Conservation (phyloP, 2,329 filamentous ascomycete genomes). For the Colletotrichum caudatum region DNA sequence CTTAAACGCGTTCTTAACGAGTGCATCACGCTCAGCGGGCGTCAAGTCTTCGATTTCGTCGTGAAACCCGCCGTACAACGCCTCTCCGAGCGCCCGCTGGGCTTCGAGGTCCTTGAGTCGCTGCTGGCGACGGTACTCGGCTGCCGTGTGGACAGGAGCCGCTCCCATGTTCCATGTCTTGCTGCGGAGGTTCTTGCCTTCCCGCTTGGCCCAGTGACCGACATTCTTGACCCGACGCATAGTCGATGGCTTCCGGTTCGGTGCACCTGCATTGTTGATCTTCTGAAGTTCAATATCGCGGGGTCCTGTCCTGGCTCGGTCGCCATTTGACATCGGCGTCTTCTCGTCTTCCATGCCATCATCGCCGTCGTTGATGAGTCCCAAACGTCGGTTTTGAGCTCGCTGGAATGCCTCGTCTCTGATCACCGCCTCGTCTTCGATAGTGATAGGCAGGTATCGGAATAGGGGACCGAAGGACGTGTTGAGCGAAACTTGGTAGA, state of each 20-base stretch:
- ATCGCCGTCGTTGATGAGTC: slow-evolving; percentile 66
- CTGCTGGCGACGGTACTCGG: slow-evolving; percentile 61
- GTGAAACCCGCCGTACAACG: slow-evolving; percentile 86
- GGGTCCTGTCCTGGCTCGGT: slow-evolving; percentile 39
- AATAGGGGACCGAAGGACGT: slow-evolving; percentile 86
- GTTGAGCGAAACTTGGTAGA: slow-evolving; percentile 87
- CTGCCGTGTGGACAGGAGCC: slow-evolving; percentile 55
- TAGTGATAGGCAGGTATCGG: slow-evolving; percentile 90
- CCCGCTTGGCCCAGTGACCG: slow-evolving; percentile 60
- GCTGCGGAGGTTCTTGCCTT: slow-evolving; percentile 62
- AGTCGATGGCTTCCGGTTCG: slow-evolving; percentile 52
- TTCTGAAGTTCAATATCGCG: slow-evolving; percentile 53
- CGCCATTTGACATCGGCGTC: slow-evolving; percentile 56
- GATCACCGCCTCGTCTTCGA: slow-evolving; percentile 94
- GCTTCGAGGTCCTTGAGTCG: slow-evolving; percentile 75
- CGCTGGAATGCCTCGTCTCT: slow-evolving; percentile 90
- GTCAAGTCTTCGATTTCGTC: slow-evolving; percentile 96
- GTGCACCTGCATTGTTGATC: slow-evolving; percentile 45
- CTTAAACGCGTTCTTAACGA: slow-evolving; percentile 90
- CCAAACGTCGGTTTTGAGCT: slow-evolving; percentile 78
- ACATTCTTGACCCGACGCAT: slow-evolving; percentile 63
- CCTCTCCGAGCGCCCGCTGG: slow-evolving; percentile 79
- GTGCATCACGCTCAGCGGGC: slow-evolving; percentile 85
- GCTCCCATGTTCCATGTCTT: slow-evolving; percentile 56
- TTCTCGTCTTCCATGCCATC: slow-evolving; percentile 59